Base-by-base conservation (phyloP, 2,329 filamentous ascomycete genomes). In the Exophiala sp. region DNA sequence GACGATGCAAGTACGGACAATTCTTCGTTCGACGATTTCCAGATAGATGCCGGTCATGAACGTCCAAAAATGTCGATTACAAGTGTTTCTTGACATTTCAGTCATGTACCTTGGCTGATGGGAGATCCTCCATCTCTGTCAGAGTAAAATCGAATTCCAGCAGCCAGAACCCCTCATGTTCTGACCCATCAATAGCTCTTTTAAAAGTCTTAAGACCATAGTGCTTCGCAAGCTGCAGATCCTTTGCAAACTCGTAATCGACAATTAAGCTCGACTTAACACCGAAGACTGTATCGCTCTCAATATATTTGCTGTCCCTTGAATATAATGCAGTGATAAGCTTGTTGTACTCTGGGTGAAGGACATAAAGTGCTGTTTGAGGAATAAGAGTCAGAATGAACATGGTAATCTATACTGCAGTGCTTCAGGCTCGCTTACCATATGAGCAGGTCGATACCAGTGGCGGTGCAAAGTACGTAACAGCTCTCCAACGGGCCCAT, bases 181-280 rank as follows among this genome's bases (percentile, higher is more conserved):
- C 32, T 18, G 12, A 9, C 3, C 29, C 45, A 18, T 6, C 33
- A n/a, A 47, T 21, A 6, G 29, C 10, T 16, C 24, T 35, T 33
- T 16, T 18, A 16, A 47, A 36, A 8, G 45, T 21, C 33, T 47
- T 47, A n/a, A 47, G 14, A 1, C 16, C 21, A n/a, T 47, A 47
- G 7, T 21, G 45, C 33, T n/a, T 4, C 5, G 33, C 33, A 11
- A 47, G 14, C 2, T 16, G 11, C 5, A 14, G 9, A 21, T 47
- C 45, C 12, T 47, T 33, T 3, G 32, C 20, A 16, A 16, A 47
- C 9, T 16, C 20, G 33, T 66, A 71, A 32, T 83, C 76, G 38
- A 82, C 77, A 45, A 82, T 75, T 36, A 83, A 70, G 54, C 82
- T 79, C 53, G 82, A 76, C 72, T 83, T 83, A 68, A 83, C 81